Evolutionary conservation across 2,329 filamentous ascomycete genomes (phyloP).

Genomic region (Zymoseptoria pseudotritici): DNA sequence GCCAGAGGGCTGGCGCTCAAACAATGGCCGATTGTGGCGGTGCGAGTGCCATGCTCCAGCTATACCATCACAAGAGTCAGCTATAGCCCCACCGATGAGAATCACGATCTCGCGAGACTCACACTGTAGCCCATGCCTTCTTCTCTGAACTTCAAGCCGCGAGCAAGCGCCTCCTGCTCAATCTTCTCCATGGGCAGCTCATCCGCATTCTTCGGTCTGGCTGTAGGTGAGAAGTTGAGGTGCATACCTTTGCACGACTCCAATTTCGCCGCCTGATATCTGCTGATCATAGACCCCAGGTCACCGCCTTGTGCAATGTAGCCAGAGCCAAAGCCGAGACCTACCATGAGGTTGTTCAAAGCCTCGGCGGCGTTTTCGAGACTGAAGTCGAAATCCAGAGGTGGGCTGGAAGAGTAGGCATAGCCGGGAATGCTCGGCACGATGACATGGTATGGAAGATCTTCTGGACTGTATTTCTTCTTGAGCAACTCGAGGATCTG

Average conservation of each 20-base stretch:
- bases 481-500: conserved; percentile 27
- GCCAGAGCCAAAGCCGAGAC: conserved; percentile 48
- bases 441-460: conserved; percentile 50
- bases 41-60: conserved; percentile 46
- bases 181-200: conserved; percentile 19
- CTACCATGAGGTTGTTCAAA: conserved; percentile 44
- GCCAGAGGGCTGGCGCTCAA: conserved; percentile 49
- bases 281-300: conserved; percentile 39
- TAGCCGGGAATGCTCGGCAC: conserved; percentile 49
- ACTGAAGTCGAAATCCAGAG: conserved; percentile 38
- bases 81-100: background rate
- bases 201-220: conserved; percentile 19
- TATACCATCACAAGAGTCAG: conserved; percentile 8
- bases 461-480: conserved; percentile 41
- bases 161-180: conserved; percentile 35
- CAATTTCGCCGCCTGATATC: conserved; percentile 28
- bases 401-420: conserved; percentile 38
- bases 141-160: conserved; percentile 33
- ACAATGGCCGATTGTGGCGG: conserved; percentile 50
- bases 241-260: conserved; percentile 19
- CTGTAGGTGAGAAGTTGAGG: conserved; percentile 17
- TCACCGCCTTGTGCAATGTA: conserved; percentile 52
- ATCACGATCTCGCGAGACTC: background rate
- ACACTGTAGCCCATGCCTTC: conserved; percentile 41
- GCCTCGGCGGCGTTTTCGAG: conserved; percentile 35